These are phyloP conservation scores for Penicillium decumbens DNA, from an alignment of 2,329 filamentous ascomycete genomes.

Conservation along the genomic window DNA sequence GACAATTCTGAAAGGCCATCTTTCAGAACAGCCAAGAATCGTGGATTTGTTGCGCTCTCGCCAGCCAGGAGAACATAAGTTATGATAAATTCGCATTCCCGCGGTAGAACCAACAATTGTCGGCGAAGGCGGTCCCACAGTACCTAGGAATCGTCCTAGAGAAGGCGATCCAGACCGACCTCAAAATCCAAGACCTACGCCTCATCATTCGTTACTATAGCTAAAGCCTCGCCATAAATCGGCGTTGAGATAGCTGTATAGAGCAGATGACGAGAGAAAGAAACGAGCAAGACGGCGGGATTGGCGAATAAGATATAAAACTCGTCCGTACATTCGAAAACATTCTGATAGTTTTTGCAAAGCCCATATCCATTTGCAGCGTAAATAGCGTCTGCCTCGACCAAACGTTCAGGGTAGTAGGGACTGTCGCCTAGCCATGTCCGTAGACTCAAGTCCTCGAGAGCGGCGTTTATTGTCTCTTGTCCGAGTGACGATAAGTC, in stretches of 20 bases:
- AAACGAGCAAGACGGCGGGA: slow-evolving; percentile 1
- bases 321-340: slow-evolving; percentile 3
- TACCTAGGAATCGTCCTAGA: slow-evolving; percentile 4
- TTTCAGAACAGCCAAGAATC: slow-evolving; percentile 5
- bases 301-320: not conserved
- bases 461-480: slow-evolving; percentile 8
- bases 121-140: slow-evolving; percentile 7
- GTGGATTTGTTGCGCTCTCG: slow-evolving; percentile 6
- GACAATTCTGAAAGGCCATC: slow-evolving; percentile 3
- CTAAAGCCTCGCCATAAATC: slow-evolving; percentile 3
- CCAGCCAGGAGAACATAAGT: slow-evolving; percentile 10
- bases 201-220: slow-evolving; percentile 1
- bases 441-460: slow-evolving; percentile 3
- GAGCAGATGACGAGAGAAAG: slow-evolving; percentile 6
- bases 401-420: slow-evolving; percentile 3
- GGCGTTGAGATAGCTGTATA: slow-evolving; percentile 7
- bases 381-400: slow-evolving; percentile 12
- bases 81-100: not conserved
- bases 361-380: slow-evolving; percentile 8
- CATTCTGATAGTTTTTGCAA: slow-evolving; percentile 7
- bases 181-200: slow-evolving; percentile 6
- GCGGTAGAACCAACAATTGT: slow-evolving; percentile 5
- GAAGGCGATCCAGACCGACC: slow-evolving; percentile 8
- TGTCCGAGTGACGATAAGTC: slow-evolving; percentile 1
- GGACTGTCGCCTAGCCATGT: slow-evolving; percentile 6